Evolutionary conservation across 164 flowering plant genomes (phyloP), one percentile per base, ranked within the genome.

Genomic region (Vitis rupestris): DNA sequence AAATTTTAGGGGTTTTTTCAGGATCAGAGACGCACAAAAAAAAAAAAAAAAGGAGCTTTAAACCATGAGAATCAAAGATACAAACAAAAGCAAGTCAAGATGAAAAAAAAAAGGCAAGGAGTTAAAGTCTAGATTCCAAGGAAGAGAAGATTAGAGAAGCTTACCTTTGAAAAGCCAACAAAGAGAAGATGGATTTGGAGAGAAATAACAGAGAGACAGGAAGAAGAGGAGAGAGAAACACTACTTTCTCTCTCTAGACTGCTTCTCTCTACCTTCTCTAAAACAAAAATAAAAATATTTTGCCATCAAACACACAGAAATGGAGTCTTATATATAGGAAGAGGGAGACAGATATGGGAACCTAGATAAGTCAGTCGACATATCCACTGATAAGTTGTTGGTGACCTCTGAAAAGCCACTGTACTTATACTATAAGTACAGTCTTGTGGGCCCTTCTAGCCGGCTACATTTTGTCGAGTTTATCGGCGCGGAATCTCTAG

Each of bases 401-500:
- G 13, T 47, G 0, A 8, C 2, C 9, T 51, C 16, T 29, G 53
- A 67, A 67, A 71, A 10, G 70, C 2, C 0, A 4, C 0, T 1
- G 8, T 0, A 10, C 50, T 72, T 72, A 67, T 71, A 3, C 2
- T 3, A 71, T 73, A 65, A 59, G 81, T 37, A 50, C 67, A 27
- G 61, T 60, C 0, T 2, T 0, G 23, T 47, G 17, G 81, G 78
- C 9, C 74, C 81, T 64, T 54, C 70, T 59, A 14, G 82, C 84
- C 84, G 88, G 84, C 82, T 75, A 53, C 71, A 51, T 30, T 78
- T 80, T 77, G 78, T 80, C 85, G 81, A 80, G 74, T 71, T 78
- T 65, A 76, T 80, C 86, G 83, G 85, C 86, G 73, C 77, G 88
- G 85, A 81, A 85, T 81, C 82, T 81, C 70, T 51, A 72, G 84